Conservation (phyloP, 106 monocot genomes). For the Alisma plantagoaquatica region DNA sequence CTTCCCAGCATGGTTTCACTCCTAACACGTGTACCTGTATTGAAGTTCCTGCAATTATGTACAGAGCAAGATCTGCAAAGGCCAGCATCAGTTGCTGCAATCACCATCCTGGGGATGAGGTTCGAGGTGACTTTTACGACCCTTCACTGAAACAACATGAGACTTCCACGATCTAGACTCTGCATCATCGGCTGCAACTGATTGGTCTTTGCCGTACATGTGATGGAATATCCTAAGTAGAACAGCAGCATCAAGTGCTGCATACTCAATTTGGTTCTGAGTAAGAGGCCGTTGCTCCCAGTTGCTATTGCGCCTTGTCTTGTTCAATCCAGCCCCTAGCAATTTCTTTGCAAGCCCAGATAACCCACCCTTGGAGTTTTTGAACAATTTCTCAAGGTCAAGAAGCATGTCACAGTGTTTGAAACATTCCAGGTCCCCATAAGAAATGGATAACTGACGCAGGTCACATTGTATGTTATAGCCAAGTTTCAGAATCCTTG, state of each 20-base stretch:
- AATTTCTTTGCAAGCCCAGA: constrained; percentile 85
- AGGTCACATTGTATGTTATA: constrained; percentile 97
- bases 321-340: constrained; percentile 92
- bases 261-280: constrained; percentile 96
- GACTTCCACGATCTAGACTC: constrained; percentile 77
- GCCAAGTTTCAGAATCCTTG: constrained; percentile 80
- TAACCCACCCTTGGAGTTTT: constrained; percentile 62
- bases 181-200: constrained; percentile 11
- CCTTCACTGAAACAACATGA: constrained; percentile 81
- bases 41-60: no score
- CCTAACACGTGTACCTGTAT: no score
- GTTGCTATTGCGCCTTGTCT: constrained; percentile 93
- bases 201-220: constrained; percentile 28
- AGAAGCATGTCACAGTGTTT: constrained; percentile 82
- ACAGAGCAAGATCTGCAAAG: no score
- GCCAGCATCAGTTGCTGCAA: no score
- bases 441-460: constrained; percentile 70
- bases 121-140: no score
- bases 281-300: constrained; percentile 91
- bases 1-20: no score
- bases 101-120: no score
- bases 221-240: constrained; percentile 84
- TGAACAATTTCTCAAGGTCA: constrained; percentile 90
- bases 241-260: constrained; percentile 91
- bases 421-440: constrained; percentile 86